These are phyloP conservation scores for Gracilaria caudata DNA, from an alignment of 23 red algal genomes.

Conservation along the genomic window DNA sequence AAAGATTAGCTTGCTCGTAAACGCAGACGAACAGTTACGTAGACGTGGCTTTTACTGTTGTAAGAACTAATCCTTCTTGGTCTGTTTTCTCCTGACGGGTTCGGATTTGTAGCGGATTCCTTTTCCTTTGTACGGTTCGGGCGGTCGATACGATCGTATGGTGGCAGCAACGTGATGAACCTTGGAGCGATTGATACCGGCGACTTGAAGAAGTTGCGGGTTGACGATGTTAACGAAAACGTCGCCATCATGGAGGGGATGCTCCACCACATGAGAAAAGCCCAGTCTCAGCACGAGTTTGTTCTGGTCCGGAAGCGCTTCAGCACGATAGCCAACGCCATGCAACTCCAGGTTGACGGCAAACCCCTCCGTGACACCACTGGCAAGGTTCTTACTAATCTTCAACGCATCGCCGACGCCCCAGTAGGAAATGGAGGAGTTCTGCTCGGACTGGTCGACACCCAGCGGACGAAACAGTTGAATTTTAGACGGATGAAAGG, in stretches of 20 bases:
- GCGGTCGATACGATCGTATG: slow-evolving; percentile 60
- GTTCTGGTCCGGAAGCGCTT: slow-evolving; percentile 58
- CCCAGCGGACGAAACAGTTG: slow-evolving; percentile 51
- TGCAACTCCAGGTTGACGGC: slow-evolving; percentile 76
- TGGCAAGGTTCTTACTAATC: slow-evolving; percentile 24
- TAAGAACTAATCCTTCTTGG: background rate
- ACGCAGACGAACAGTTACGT: too few species aligned
- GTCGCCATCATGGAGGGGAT: slow-evolving; percentile 49
- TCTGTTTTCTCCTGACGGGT: slow-evolving; percentile 58
- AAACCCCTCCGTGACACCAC: slow-evolving; percentile 72
- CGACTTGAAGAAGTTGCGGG: slow-evolving; percentile 73
- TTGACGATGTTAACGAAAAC: slow-evolving; percentile 67
- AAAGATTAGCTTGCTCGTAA: too few species aligned
- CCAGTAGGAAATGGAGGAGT: slow-evolving; percentile 42
- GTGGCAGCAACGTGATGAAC: slow-evolving; percentile 74
- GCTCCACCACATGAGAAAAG: slow-evolving; percentile 57
- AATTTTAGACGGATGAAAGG: slow-evolving; percentile 33
- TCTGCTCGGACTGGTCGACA: background rate
- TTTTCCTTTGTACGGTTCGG: slow-evolving; percentile 93
- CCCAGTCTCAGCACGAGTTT: slow-evolving; percentile 64
- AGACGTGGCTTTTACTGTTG: too few species aligned
- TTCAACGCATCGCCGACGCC: slow-evolving; percentile 48
- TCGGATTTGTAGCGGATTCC: slow-evolving; percentile 82
- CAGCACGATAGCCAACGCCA: slow-evolving; percentile 83
- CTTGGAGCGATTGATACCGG: slow-evolving; percentile 66